Percentiles rank a stretch among this genome's conserved stretches.
These are phyloP conservation scores for Pythium utonaiense DNA, from an alignment of 352 stramenopile species.

Conservation along the genomic window DNA sequence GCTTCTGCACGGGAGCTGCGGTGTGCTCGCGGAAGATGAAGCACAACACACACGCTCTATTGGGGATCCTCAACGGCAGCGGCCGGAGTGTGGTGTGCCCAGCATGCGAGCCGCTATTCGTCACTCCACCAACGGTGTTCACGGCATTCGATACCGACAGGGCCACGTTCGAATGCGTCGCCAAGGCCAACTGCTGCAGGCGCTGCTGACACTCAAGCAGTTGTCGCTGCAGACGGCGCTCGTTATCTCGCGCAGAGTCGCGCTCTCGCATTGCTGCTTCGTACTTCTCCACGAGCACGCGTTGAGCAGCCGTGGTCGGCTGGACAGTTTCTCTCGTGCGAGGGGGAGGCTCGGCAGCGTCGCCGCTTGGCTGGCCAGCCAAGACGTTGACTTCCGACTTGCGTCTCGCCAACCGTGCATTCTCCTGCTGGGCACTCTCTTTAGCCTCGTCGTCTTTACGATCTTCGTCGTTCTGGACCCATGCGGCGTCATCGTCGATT, in stretches of 20 bases:
- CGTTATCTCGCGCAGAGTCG: constrained; percentile 37
- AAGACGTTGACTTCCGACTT: neutral
- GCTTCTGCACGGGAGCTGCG: constrained; percentile 11
- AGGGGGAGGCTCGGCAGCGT: neutral
- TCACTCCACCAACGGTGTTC: too few relatives aligned
- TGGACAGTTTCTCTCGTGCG: neutral
- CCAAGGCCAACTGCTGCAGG: constrained; percentile 12
- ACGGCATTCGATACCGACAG: too few relatives aligned
- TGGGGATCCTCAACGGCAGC: neutral
- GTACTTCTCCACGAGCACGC: constrained; percentile 46
- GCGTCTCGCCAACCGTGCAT: constrained; percentile 1
- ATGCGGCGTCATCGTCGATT: constrained; percentile 66
- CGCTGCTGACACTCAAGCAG: constrained; percentile 26
- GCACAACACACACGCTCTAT: constrained; percentile 9
- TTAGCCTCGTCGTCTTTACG: constrained; percentile 41
- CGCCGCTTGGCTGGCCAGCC: neutral
- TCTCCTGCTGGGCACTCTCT: constrained; percentile 17
- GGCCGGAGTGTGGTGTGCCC: neutral
- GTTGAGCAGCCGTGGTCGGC: constrained; percentile 22
- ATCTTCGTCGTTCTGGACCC: constrained; percentile 72
- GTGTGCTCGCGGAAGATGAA: constrained; percentile 1
- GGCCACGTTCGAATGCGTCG: neutral
- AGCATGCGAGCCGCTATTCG: too few relatives aligned
- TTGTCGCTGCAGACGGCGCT: constrained; percentile 25
- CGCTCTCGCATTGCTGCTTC: constrained; percentile 32